Conservation (phyloP, 2,329 filamentous ascomycete species). For the Venturia nashicola region DNA sequence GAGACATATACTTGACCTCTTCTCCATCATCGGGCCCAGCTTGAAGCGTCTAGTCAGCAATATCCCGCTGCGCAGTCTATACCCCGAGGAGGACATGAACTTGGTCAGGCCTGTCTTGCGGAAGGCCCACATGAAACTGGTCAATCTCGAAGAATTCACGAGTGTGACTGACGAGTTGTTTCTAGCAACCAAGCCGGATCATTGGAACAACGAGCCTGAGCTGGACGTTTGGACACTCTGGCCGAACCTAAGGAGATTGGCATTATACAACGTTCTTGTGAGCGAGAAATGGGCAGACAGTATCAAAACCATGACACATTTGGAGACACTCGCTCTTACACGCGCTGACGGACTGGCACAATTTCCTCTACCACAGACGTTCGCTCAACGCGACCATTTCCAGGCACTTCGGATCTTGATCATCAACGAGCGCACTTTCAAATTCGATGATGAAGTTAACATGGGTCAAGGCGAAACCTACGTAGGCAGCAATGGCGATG, state of each 20-base stretch:
- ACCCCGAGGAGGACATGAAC: conserved; percentile 30
- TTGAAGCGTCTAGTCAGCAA: conserved; percentile 36
- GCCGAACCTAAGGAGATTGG: conserved; percentile 30
- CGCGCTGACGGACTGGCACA: conserved; percentile 23
- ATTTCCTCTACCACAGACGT: conserved; percentile 14
- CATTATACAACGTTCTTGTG: conserved; percentile 31
- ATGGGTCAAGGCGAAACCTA: not conserved
- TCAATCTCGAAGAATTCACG: conserved; percentile 36
- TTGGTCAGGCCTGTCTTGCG: conserved; percentile 26
- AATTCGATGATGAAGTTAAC: not conserved
- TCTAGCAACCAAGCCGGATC: conserved; percentile 19
- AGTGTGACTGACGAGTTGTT: conserved; percentile 35
- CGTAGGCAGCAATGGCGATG: not conserved
- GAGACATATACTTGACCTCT: conserved; percentile 25
- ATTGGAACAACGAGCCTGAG: conserved; percentile 15
- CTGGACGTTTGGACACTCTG: conserved; percentile 32
- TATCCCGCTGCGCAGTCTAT: conserved; percentile 35
- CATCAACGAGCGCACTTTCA: not conserved
- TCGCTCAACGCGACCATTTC: not conserved
- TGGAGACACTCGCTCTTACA: conserved; percentile 34
- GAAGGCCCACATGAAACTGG: conserved; percentile 33
- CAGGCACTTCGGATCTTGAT: not conserved
- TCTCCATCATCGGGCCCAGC: conserved; percentile 28
- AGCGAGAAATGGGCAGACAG: conserved; percentile 17
- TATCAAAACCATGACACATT: conserved; percentile 23